Percentiles rank a stretch among this genome's conserved stretches.
Conservation (phyloP, 23 red algal species). For the Gracilaria gracilis region DNA sequence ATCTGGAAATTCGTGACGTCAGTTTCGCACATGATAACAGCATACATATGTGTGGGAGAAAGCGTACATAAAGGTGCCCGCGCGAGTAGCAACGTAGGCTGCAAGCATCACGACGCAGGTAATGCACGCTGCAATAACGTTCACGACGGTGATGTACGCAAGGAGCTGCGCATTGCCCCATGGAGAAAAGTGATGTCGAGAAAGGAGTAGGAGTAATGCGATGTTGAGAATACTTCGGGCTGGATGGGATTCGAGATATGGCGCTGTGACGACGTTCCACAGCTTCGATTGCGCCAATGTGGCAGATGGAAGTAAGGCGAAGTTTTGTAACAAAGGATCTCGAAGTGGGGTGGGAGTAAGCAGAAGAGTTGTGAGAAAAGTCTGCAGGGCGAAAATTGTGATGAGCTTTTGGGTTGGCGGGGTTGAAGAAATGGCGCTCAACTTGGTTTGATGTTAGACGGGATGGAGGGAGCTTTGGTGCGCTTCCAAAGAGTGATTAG, state of each 20-base stretch:
- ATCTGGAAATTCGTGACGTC: conserved; percentile 34
- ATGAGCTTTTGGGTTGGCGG: background rate
- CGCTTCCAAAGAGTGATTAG: background rate
- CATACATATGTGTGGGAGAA: background rate
- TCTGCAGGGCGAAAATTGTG: background rate
- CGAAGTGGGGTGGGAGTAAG: conserved; percentile 7
- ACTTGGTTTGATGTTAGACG: background rate
- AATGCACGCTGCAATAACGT: background rate
- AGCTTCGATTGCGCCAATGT: conserved; percentile 44
- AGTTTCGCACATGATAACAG: background rate
- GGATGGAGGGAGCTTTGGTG: background rate
- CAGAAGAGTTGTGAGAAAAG: background rate
- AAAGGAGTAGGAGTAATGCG: background rate
- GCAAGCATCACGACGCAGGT: conserved; percentile 33
- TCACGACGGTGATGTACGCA: conserved; percentile 28
- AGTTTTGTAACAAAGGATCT: background rate
- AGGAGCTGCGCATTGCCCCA: conserved; percentile 25
- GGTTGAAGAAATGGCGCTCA: background rate
- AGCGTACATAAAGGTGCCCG: conserved; percentile 45
- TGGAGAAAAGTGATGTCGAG: background rate
- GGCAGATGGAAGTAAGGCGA: conserved; percentile 53
- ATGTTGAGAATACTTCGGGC: conserved; percentile 4
- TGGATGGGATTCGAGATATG: conserved; percentile 36
- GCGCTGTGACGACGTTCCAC: conserved; percentile 67
- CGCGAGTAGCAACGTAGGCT: conserved; percentile 39